These are phyloP conservation scores for Cladophialophora exuberans DNA, from an alignment of 2,329 filamentous ascomycete species.

Conservation along the genomic window DNA sequence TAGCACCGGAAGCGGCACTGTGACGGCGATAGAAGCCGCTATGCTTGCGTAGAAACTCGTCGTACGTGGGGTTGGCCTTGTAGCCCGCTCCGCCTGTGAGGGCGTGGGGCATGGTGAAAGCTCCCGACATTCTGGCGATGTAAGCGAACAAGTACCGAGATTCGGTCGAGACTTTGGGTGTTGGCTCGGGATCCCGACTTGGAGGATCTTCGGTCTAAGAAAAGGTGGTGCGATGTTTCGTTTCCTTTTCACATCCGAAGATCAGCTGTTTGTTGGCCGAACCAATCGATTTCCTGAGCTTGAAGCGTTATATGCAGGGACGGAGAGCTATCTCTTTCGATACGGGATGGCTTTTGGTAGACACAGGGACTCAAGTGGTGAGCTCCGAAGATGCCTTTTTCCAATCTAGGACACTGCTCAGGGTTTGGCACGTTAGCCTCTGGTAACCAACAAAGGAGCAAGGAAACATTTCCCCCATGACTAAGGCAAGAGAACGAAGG, in stretches of 20 bases:
- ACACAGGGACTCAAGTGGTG: not conserved
- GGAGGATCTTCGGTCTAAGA: constrained; percentile 5
- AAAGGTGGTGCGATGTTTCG: not conserved
- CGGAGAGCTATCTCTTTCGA: not conserved
- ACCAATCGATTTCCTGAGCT: not conserved
- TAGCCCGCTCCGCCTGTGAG: constrained; percentile 33
- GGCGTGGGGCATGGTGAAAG: constrained; percentile 33
- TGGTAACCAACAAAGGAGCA: no score
- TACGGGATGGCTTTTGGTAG: not conserved
- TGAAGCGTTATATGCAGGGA: no score
- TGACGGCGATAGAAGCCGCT: constrained; percentile 33
- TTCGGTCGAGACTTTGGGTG: not conserved
- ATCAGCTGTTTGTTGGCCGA: not conserved
- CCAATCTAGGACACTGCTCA: not conserved
- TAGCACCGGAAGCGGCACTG: constrained; percentile 31
- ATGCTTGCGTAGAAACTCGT: constrained; percentile 34
- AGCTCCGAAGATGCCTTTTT: not conserved
- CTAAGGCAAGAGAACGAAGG: no score
- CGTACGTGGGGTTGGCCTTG: constrained; percentile 33
- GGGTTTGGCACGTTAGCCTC: not conserved
- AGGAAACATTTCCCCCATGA: no score
- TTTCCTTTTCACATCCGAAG: no score
- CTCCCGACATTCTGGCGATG: constrained; percentile 28
- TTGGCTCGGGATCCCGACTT: not conserved
- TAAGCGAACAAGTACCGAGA: not conserved